These are phyloP conservation scores for Vitis rotundifolia DNA, from an alignment of 164 flowering plant genomes.

Conservation along the genomic window DNA sequence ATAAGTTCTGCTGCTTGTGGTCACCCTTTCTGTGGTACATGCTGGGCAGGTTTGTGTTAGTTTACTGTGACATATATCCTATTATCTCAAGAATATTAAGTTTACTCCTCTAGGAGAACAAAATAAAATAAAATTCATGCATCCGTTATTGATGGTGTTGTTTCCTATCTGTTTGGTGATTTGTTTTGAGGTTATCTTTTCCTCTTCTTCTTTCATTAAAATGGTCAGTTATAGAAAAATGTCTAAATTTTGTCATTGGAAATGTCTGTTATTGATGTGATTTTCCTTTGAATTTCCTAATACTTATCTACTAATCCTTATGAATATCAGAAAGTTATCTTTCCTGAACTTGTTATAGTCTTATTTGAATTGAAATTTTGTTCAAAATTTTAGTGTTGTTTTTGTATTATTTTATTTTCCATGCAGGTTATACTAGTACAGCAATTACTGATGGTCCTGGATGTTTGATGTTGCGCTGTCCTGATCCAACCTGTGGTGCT, in stretches of 20 bases:
- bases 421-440: constrained; percentile 32
- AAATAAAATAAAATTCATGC: background rate
- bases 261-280: no score
- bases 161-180: no score
- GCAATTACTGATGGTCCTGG: constrained; percentile 55
- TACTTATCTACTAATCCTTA: no score
- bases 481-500: constrained; percentile 52
- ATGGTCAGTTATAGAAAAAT: no score
- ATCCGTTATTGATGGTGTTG: no score
- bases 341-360: background rate
- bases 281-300: no score
- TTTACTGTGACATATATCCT: background rate
- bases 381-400: background rate
- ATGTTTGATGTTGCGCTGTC: constrained; percentile 50
- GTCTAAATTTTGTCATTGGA: no score
- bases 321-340: background rate
- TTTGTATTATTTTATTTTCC: background rate
- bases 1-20: constrained; percentile 84
- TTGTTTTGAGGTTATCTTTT: no score
- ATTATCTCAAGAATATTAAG: background rate
- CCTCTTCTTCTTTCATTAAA: no score
- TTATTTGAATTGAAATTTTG: background rate
- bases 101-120: no score
- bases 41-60: constrained; percentile 36
- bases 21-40: constrained; percentile 71